Base-by-base conservation (phyloP, 306 rosid species). In the Corylus avellana region DNA sequence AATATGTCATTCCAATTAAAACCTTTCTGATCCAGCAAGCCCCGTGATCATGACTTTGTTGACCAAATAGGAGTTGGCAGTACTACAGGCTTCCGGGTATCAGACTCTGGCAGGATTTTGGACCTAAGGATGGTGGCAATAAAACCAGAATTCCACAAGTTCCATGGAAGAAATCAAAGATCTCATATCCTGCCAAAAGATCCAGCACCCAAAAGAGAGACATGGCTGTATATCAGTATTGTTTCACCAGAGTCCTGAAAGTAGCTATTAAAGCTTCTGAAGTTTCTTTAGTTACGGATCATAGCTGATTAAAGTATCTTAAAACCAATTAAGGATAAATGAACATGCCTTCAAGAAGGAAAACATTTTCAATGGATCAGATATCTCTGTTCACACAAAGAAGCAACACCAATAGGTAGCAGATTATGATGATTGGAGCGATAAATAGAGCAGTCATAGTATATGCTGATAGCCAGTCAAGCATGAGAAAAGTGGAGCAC, bases 391-490 rank as follows among this genome's bases (percentile, higher is more conserved):
- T 35, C 16, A 39, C 12, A 16, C 70, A 64, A 35, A 64, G 12
- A 37, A 64, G 25, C 13, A 64, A 37, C 2, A 17, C 44, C 2
- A 7, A 64, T 18, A 42, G 7, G 46, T 8, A n/a, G 62, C 62
- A 42, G 63, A 66, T 20, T 37, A 54, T 62, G 54, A 51, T 57
- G n/a, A 7, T 42, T 44, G 22, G 20, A 50, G 46, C 39, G 42
- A 42, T 39, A 75, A 20, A 51, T 68, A 72, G 50, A 73, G 64
- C 67, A 42, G 55, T 48, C 44, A 62, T 66, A 54, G 63, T 6
- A 63, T 56, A 32, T 50, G 54, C 69, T 72, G 67, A 78, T 77
- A 46, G 73, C 63, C 58, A 64, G 54, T 69, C 76, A 87, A 70
- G 68, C 27, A 74, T 72, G 44, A 64, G 56, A 17, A 42, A 48